These are phyloP conservation scores for Globisporangium nunn DNA, from an alignment of 352 stramenopile genomes.

Conservation along the genomic window DNA sequence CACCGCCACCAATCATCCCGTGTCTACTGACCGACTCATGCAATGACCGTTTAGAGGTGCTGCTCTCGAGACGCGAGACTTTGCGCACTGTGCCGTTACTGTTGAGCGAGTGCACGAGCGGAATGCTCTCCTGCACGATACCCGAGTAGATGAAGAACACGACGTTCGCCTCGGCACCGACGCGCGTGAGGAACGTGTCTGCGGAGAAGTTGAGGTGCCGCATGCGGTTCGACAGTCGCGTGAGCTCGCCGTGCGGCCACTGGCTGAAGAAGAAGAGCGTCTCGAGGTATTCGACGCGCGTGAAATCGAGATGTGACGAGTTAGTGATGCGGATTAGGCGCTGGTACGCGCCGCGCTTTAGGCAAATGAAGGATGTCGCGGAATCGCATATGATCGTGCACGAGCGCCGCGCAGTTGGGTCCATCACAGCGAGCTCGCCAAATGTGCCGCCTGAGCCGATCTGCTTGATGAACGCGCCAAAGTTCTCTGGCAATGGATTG, in stretches of 20 bases:
- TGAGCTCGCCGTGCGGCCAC: slow-evolving; percentile 71
- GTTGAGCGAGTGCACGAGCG: slow-evolving; percentile 60
- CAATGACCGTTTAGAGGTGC: slow-evolving; percentile 19
- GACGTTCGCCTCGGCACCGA: slow-evolving; percentile 59
- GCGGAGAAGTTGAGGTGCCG: slow-evolving; percentile 52
- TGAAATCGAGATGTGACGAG: slow-evolving; percentile 74
- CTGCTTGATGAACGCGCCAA: slow-evolving; percentile 70
- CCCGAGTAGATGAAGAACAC: slow-evolving; percentile 81
- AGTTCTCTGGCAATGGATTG: slow-evolving; percentile 28
- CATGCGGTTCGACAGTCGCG: slow-evolving; percentile 59
- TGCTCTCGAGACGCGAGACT: slow-evolving; percentile 32
- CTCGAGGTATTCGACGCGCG: slow-evolving; percentile 74
- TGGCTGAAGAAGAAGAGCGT: slow-evolving; percentile 75
- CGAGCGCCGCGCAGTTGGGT: slow-evolving; percentile 59
- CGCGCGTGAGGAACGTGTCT: slow-evolving; percentile 60
- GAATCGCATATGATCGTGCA: slow-evolving; percentile 72
- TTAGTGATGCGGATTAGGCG: slow-evolving; percentile 77
- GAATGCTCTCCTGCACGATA: slow-evolving; percentile 66
- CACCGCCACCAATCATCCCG: slow-evolving; percentile 5
- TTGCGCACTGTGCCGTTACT: slow-evolving; percentile 55
- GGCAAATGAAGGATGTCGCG: slow-evolving; percentile 76
- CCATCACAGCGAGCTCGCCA: slow-evolving; percentile 74
- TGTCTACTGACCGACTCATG: slow-evolving; percentile 10
- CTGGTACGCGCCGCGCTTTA: slow-evolving; percentile 80
- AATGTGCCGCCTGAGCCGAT: slow-evolving; percentile 72